Base-by-base conservation (phyloP, 352 stramenopile genomes). In the Discostella stelligera region DNA sequence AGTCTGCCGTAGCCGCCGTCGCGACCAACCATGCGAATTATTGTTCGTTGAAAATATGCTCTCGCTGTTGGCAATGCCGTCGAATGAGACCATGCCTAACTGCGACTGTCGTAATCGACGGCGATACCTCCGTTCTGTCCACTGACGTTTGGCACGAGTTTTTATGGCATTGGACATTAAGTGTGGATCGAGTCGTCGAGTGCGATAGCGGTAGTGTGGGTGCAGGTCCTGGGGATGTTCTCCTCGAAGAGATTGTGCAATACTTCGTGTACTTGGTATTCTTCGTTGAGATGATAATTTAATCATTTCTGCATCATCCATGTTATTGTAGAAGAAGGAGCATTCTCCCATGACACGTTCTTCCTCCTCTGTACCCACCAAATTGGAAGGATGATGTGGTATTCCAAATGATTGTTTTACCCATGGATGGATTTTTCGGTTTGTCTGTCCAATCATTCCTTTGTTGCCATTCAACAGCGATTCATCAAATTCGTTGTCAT, bases 81-180 rank as follows among this genome's bases (percentile, higher is more conserved):
- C 16, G 10, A 50, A 50, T 18, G 16, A 18, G 41, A 50, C 41
- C 11, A 50, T 50, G 41, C 21, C 48, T 8, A 62, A 46, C 52
- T 60, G 32, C 25, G 46, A 50, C 50, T 79, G 71, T 59, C 65
- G 48, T 56, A 79, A 52, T 6, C 71, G 56, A 54, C 71, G 71
- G 32, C 71, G 60, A 64, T 79, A 79, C 3, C 71, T 32, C 11
- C 71, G 71, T 59, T 79, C 71, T 4, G 55, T 79, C 71, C 71
- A 79, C 39, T 56, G 32, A 16, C 71, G 63, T 50, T 50, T 70
- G 1, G 71, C 71, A n/a, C 41, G 27, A 7, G 71, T 74, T 13
- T 63, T 44, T 0, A 71, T 66, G 13, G 39, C 39, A 44, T 71
- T 13, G 32, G 67, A 37, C 21, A 75, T 50, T 11, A 37, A 21